Evolutionary conservation across 306 rosid genomes (phyloP).

Genomic region (Biancaea sappan): DNA sequence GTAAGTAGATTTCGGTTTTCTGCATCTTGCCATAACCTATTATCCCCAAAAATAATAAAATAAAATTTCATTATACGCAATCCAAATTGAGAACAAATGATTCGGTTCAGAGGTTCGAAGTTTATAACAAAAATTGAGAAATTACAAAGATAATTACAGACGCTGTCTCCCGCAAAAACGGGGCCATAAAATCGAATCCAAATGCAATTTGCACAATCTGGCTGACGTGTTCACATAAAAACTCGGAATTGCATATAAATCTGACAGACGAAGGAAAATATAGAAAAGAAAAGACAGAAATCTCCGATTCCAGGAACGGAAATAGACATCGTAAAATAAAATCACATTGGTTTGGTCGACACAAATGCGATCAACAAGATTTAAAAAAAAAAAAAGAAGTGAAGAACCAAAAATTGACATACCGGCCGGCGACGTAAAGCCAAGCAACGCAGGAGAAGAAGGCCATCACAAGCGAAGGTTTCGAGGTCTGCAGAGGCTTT

Average conservation of each 20-base stretch:
- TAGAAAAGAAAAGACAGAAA: not conserved
- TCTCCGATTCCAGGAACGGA: not conserved
- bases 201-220: not conserved
- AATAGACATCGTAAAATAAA: not conserved
- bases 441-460: conserved; percentile 96
- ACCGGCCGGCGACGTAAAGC: conserved; percentile 99
- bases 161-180: not conserved
- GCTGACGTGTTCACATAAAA: not conserved
- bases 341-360: not conserved
- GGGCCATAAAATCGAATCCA: conserved; percentile 31
- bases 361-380: not conserved
- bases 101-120: conserved; percentile 18
- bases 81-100: not conserved
- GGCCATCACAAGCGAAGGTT: conserved; percentile 76
- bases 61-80: not conserved
- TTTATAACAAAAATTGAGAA: not conserved
- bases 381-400: not conserved
- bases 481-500: conserved; percentile 66
- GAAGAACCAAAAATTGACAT: not conserved
- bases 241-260: not conserved
- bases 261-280: not conserved
- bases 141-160: not conserved
- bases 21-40: conserved; percentile 98
- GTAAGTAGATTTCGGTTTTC: conserved; percentile 79
- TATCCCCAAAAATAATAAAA: conserved; percentile 1